Percentiles rank a stretch among this genome's conserved stretches.
Evolutionary conservation across 208 protist genomes (phyloP).

Genomic region (Plasmodiophora brassicae): DNA sequence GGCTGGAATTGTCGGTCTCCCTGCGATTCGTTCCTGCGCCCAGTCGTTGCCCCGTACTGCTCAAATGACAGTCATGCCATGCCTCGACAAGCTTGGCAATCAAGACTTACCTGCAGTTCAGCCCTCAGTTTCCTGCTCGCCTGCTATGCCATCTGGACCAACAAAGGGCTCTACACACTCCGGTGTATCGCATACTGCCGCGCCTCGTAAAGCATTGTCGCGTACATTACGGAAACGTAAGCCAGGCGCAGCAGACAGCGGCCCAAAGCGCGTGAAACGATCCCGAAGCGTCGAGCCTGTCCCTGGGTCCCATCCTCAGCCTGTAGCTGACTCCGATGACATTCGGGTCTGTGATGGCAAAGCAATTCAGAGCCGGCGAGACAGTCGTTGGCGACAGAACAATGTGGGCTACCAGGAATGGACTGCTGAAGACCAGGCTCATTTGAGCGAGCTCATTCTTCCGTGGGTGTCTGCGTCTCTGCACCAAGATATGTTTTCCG

Average conservation of each 20-base stretch:
- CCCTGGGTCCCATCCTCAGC: neutral
- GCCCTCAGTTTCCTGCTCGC: too few relatives aligned
- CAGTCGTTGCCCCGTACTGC: neutral
- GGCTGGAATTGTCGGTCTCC: neutral
- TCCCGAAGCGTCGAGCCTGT: neutral
- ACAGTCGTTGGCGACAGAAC: neutral
- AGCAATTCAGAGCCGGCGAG: neutral
- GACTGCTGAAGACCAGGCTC: neutral
- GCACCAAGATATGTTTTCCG: neutral
- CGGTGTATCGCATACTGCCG: too few relatives aligned
- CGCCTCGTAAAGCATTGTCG: neutral
- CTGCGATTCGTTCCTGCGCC: neutral
- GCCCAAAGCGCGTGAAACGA: neutral
- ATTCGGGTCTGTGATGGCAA: neutral
- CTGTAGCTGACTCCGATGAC: neutral
- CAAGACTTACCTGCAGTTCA: neutral
- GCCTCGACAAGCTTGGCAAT: neutral
- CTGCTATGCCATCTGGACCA: too few relatives aligned
- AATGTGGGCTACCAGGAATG: neutral
- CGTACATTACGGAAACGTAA: neutral
- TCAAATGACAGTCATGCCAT: neutral
- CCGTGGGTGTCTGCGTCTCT: neutral
- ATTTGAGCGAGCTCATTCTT: neutral
- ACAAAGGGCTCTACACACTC: neutral
- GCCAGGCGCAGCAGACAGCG: neutral